Base-by-base conservation (phyloP, 805 yeast genomes). In the Alloascoidea africana region DNA sequence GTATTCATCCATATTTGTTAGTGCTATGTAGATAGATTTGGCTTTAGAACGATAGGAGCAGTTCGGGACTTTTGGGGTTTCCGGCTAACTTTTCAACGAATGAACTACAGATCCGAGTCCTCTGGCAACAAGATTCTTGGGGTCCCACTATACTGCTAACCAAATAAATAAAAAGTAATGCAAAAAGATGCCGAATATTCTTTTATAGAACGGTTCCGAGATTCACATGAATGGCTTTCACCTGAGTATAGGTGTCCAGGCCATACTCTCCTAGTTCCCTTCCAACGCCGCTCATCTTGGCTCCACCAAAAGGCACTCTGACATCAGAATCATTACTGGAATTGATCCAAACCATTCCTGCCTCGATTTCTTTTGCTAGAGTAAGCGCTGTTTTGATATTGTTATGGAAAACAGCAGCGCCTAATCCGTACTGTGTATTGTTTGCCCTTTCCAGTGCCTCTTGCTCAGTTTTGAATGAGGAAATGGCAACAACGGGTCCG, bases 231-330 rank as follows among this genome's bases (percentile, higher is more conserved):
- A 83, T 70, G 37, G 89, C 75, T 63, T 82, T 83, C 39, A 70
- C 66, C 58, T 79, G 84, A 6, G 87, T 76, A 60, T 81, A 82
- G 53, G 68, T 65, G 41, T 68, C 61, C 38, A 83, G 65, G 32
- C 84, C 91, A 47, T 73, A 75, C 51, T 73, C 75, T 35, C 91
- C 89, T 44, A 82, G 62, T 59, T 82, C 93, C 47, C 89, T 70
- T 42, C 93, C 93, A 42, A 78, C 66, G 46, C 94, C 94, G 46
- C 82, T 71, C 63, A 69, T 62, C 57, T 80, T 79, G 55, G 73
- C 78, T 32, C 93, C 93, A 35, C 93, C 93, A 55, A 82, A 82
- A 14, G 89, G 89, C 39, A 79, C 72, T 46, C 67, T 66, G 45
- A 65, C 56, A 49, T 73, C 76, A 48, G 74, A 72, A 46, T 73